These are phyloP conservation scores for Aspergillus costaricaensis DNA, from an alignment of 2,329 filamentous ascomycete species.

Conservation along the genomic window DNA sequence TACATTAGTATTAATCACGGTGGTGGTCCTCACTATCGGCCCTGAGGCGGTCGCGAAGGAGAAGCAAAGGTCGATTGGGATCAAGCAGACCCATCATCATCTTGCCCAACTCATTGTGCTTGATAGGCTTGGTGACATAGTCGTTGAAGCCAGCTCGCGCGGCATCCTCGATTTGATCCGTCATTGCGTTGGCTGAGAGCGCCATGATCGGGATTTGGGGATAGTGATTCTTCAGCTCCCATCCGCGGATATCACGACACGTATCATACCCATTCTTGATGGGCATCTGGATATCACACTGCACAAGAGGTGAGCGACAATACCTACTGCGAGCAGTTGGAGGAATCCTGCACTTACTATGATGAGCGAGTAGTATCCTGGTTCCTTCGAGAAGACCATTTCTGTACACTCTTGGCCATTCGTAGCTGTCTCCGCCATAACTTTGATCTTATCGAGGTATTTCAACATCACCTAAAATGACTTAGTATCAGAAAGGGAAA, in stretches of 20 bases:
- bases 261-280: slow-evolving; percentile 53
- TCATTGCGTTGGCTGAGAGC: slow-evolving; percentile 53
- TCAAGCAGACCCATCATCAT: slow-evolving; percentile 54
- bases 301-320: background rate
- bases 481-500: slow-evolving; percentile 20
- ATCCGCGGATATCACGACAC: slow-evolving; percentile 48
- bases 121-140: slow-evolving; percentile 54
- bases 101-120: slow-evolving; percentile 51
- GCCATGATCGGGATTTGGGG: slow-evolving; percentile 53
- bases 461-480: slow-evolving; percentile 48
- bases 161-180: slow-evolving; percentile 51
- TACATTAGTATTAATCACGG: slow-evolving; percentile 16
- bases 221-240: slow-evolving; percentile 50
- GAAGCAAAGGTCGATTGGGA: slow-evolving; percentile 42
- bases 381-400: slow-evolving; percentile 50
- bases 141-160: slow-evolving; percentile 51
- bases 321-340: background rate
- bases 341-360: slow-evolving; percentile 42
- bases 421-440: slow-evolving; percentile 48
- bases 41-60: slow-evolving; percentile 44
- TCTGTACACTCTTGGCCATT: slow-evolving; percentile 52
- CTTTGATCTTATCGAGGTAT: slow-evolving; percentile 51
- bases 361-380: slow-evolving; percentile 52
- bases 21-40: slow-evolving; percentile 23
- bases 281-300: slow-evolving; percentile 56